These are phyloP conservation scores for Nitzschia sp. DNA, from an alignment of 108 stramenopile species.

Conservation along the genomic window DNA sequence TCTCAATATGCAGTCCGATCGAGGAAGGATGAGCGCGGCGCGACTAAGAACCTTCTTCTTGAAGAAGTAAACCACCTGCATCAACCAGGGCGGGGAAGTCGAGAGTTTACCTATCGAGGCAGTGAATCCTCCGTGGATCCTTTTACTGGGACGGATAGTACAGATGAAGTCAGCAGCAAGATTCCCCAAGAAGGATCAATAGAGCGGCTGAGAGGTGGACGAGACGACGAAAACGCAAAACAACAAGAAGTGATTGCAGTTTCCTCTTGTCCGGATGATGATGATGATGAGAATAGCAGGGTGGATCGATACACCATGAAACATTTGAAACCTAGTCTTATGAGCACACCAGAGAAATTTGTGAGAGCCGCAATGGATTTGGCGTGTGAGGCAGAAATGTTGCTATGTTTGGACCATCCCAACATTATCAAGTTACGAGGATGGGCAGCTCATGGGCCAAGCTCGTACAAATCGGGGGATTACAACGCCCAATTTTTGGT, in stretches of 20 bases:
- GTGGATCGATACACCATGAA: not conserved
- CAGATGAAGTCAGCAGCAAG: not conserved
- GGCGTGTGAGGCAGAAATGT: conserved; percentile 18
- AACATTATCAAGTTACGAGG: conserved; percentile 29
- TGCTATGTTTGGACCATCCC: conserved; percentile 22
- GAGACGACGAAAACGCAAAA: not conserved
- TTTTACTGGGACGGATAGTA: not conserved
- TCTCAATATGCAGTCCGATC: not conserved
- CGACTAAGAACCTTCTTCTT: not conserved
- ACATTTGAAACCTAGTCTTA: not conserved
- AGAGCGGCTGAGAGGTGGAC: no score
- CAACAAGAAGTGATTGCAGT: not conserved
- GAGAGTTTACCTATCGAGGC: not conserved
- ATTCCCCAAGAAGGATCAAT: no score
- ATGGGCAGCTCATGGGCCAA: not conserved
- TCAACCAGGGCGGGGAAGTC: not conserved
- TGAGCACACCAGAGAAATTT: conserved; percentile 5
- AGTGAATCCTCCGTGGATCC: not conserved
- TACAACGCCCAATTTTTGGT: conserved; percentile 49
- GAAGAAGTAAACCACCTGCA: not conserved
- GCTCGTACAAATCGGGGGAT: not conserved
- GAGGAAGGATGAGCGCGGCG: no score
- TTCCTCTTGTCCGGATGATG: not conserved
- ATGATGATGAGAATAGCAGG: not conserved
- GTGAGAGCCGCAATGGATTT: conserved; percentile 17